Evolutionary conservation across 345 rosid genomes (phyloP).

Genomic region (Corchorus capsularis): DNA sequence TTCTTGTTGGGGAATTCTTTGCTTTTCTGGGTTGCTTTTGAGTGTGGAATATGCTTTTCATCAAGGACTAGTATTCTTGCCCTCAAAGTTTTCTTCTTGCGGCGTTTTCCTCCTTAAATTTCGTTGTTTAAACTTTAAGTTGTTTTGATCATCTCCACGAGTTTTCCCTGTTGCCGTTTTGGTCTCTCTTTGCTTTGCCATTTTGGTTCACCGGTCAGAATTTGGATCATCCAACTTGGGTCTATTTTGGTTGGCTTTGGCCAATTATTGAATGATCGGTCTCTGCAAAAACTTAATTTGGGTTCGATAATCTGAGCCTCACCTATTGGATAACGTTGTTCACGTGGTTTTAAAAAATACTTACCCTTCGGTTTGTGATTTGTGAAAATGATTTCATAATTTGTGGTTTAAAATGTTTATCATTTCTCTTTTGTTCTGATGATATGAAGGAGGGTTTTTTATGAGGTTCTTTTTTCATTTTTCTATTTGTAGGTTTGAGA

Average conservation of each 20-base stretch:
- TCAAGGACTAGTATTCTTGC: constrained; percentile 45
- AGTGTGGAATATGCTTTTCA: constrained; percentile 44
- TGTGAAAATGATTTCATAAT: constrained; percentile 12
- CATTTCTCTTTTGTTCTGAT: background rate
- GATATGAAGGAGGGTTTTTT: constrained; percentile 19
- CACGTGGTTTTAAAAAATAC: background rate
- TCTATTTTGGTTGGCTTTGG: constrained; percentile 8
- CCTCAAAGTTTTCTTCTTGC: constrained; percentile 35
- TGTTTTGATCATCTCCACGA: constrained; percentile 12
- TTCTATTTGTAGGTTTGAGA: constrained; percentile 49
- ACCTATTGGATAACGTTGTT: background rate
- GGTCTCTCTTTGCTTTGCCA: constrained; percentile 17
- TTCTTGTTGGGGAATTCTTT: constrained; percentile 38
- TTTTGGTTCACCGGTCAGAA: background rate
- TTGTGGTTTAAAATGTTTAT: constrained; percentile 13
- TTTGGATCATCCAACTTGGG: constrained; percentile 26
- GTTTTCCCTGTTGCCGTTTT: constrained; percentile 18
- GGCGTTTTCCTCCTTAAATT: constrained; percentile 8
- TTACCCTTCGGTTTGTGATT: constrained; percentile 9
- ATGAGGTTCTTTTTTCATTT: constrained; percentile 25
- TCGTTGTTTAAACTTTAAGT: background rate
- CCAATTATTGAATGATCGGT: constrained; percentile 21
- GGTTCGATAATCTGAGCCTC: background rate
- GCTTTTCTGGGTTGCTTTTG: constrained; percentile 43
- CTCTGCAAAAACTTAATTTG: background rate